Base-by-base conservation (phyloP, 164 flowering plant species). In the Magnolia changhungtana region DNA sequence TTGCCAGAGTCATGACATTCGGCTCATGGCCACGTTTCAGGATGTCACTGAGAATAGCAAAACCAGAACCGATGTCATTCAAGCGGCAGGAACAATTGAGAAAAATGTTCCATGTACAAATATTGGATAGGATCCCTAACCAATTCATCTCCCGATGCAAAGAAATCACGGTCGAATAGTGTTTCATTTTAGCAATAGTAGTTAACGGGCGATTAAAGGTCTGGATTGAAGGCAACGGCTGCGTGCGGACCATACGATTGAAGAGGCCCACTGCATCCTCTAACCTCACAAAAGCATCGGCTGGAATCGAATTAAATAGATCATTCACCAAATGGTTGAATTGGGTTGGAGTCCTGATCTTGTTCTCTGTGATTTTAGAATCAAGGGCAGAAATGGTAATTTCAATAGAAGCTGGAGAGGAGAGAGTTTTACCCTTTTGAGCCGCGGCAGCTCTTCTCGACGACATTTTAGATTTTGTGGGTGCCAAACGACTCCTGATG, bases 21-120 rank as follows among this genome's bases (percentile, higher is more conserved):
- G 71, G 83, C 55, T 51, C 49, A 13, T 5, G 31, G 45, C 76
- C 74, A 1, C 70, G 65, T 52, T 79, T 78, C 21, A 79, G 27
- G 37, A 83, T 77, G 10, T 61, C 58, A 0, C 76, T 74, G 3
- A 81, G 50, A 50, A 83, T 31, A n/a, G 77, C 52, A 11, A 75
- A 70, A 1, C 76, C 82, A 4, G 23, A 68, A 23, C 29, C 69
- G 14, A 73, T 23, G 2, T 73, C 21, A 8, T 23, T 31, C 78
- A 81, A 65, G 5, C 49, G 29, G 31, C 76, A 72, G 18, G 20
- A 69, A 50, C 79, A 77, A 68, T 79, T 83, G 5, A 79, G 66
- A 52, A 83, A 14, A 1, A 67, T 73, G 52, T 20, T 63, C 13
- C 74, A 52, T 1, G 79, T 71, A 73, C 5, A 49, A 3, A 58